Evolutionary conservation across 805 yeast species (phyloP).

Genomic region (Metschnikowia similis): DNA sequence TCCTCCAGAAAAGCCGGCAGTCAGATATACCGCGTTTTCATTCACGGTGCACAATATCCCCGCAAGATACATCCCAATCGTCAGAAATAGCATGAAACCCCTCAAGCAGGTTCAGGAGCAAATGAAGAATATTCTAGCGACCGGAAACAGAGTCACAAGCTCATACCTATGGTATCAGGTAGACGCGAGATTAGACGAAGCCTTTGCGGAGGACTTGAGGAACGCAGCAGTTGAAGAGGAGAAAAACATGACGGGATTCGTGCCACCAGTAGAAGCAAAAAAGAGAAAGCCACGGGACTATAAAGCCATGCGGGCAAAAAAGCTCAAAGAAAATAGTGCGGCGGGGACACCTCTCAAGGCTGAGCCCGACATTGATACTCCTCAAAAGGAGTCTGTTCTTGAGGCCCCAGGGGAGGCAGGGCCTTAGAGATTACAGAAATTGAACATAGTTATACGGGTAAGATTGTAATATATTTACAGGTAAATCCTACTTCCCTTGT

Average conservation of each 20-base stretch:
- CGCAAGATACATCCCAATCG: conserved; percentile 55
- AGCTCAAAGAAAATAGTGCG: conserved; percentile 11
- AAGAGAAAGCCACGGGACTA: conserved; percentile 32
- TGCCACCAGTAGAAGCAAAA: conserved; percentile 19
- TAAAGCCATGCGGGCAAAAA: conserved; percentile 18
- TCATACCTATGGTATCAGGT: conserved; percentile 80
- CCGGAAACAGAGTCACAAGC: conserved; percentile 57
- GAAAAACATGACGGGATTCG: conserved; percentile 38
- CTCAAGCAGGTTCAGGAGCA: conserved; percentile 49
- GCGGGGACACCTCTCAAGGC: neutral
- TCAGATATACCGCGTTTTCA: conserved; percentile 58
- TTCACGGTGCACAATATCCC: conserved; percentile 66
- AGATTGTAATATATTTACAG: conserved; percentile 4
- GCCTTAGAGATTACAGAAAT: neutral
- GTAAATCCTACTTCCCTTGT: conserved; percentile 9
- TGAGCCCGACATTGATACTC: neutral
- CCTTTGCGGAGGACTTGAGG: conserved; percentile 60
- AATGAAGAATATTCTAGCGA: conserved; percentile 58
- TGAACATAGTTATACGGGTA: neutral
- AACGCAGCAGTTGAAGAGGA: conserved; percentile 53
- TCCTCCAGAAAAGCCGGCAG: conserved; percentile 41
- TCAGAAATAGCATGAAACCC: conserved; percentile 61
- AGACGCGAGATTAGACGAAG: conserved; percentile 69
- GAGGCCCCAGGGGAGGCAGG: neutral
- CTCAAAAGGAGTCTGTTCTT: neutral